Evolutionary conservation across 2,329 filamentous ascomycete genomes (phyloP).

Genomic region (Eutypella sp.): DNA sequence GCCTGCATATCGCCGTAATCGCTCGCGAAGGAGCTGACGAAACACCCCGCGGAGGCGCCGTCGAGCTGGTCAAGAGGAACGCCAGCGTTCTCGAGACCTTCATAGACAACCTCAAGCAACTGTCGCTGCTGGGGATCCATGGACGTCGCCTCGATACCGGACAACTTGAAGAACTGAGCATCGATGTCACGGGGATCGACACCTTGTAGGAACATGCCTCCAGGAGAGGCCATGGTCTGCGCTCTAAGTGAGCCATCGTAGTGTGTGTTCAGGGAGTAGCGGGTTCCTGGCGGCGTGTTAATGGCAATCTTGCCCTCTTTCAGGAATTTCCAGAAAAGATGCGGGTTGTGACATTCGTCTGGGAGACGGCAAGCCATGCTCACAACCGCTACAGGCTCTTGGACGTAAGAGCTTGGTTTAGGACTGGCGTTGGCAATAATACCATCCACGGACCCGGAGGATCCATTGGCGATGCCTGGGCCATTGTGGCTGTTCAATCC

Average conservation of each 20-base stretch:
- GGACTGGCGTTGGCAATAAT: too few relatives aligned
- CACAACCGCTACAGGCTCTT: constrained; percentile 36
- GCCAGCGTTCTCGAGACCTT: constrained; percentile 24
- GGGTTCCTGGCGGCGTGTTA: constrained; percentile 19
- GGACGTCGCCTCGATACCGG: constrained; percentile 7
- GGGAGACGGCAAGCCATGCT: constrained; percentile 39
- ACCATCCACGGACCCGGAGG: too few relatives aligned
- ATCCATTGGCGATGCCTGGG: too few relatives aligned
- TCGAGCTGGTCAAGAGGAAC: constrained; percentile 12
- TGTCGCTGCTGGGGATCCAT: constrained; percentile 23
- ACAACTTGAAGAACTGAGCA: constrained; percentile 24
- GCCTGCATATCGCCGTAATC: constrained; percentile 17
- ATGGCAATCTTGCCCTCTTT: constrained; percentile 25
- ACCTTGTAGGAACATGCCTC: constrained; percentile 36
- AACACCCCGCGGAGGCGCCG: constrained; percentile 12
- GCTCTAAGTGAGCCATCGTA: constrained; percentile 32
- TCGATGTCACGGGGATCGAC: constrained; percentile 30
- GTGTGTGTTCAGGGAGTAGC: constrained; percentile 32
- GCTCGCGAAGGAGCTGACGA: constrained; percentile 15
- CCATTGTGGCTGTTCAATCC: too few relatives aligned
- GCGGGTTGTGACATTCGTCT: constrained; percentile 27
- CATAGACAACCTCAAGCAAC: constrained; percentile 25
- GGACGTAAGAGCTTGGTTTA: too few relatives aligned
- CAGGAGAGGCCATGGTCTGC: constrained; percentile 28
- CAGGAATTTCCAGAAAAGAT: constrained; percentile 34